Percentiles rank a stretch among this genome's conserved stretches.
Evolutionary conservation across 2,329 filamentous ascomycete species (phyloP).

Genomic region (Trichoderma cornu-damae): DNA sequence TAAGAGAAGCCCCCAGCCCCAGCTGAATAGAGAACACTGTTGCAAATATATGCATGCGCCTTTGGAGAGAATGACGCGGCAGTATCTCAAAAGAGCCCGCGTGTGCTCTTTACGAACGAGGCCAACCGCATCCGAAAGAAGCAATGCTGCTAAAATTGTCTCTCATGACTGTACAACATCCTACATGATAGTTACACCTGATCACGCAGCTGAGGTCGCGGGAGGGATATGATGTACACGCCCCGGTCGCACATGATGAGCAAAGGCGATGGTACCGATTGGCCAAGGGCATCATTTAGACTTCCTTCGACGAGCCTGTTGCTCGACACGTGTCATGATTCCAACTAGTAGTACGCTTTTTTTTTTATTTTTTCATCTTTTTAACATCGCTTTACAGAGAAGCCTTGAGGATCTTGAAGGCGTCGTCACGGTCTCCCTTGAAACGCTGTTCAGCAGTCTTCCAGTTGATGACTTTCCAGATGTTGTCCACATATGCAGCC

Average conservation of each 20-base stretch:
- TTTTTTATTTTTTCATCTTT: too few species aligned
- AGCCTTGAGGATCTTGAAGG: constrained; percentile 42
- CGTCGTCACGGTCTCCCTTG: constrained; percentile 42
- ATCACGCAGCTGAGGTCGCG: not conserved
- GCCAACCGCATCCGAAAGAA: too few species aligned
- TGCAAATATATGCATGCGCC: not conserved
- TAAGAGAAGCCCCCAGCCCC: too few species aligned
- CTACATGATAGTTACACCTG: not conserved
- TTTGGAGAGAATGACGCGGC: not conserved
- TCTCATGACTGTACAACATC: not conserved
- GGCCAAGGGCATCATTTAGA: not conserved
- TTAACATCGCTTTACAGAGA: constrained; percentile 30
- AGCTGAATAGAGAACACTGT: not conserved
- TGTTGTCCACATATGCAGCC: constrained; percentile 67
- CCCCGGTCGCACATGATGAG: not conserved
- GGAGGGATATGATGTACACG: not conserved
- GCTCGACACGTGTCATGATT: not conserved
- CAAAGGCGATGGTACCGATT: not conserved
- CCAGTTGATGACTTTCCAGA: constrained; percentile 78
- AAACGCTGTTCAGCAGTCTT: constrained; percentile 62
- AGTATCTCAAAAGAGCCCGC: too few species aligned
- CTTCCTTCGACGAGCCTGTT: not conserved
- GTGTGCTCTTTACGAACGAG: not conserved
- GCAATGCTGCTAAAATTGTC: not conserved
- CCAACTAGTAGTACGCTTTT: too few species aligned